phyloP scores from a whole-genome alignment of 2,329 filamentous ascomycete genomes.

The Aspergillus sp. region DNA sequence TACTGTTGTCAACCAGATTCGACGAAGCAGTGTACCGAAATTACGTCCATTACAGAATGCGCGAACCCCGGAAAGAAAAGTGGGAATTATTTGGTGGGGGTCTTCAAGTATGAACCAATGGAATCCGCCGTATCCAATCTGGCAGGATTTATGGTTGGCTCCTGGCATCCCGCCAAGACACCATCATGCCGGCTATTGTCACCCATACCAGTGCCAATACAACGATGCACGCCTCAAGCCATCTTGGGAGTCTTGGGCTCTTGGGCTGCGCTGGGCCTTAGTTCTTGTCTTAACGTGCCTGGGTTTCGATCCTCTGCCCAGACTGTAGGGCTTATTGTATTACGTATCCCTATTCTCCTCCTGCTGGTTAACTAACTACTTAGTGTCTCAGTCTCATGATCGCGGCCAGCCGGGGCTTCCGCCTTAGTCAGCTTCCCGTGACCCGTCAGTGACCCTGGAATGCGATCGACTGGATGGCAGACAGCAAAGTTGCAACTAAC shows the following conservation, averaged over 20 bases:
- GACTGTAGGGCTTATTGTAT: background rate
- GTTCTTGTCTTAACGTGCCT: background rate
- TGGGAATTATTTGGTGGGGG: background rate
- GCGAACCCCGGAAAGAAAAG: constrained; percentile 6
- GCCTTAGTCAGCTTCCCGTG: constrained; percentile 4
- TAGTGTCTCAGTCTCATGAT: background rate
- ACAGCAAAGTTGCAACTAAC: no score
- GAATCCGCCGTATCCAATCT: no score
- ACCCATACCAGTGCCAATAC: background rate
- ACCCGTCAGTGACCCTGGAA: background rate
- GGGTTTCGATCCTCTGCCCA: background rate
- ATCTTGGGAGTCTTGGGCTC: background rate
- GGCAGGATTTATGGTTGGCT: constrained; percentile 12
- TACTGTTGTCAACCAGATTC: background rate
- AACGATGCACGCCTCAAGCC: background rate
- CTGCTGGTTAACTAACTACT: background rate
- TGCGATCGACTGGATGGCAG: background rate
- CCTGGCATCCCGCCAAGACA: background rate
- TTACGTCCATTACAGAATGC: background rate
- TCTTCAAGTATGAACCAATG: constrained; percentile 2
- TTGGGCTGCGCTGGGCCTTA: background rate
- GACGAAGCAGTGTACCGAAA: background rate
- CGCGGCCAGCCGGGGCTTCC: background rate
- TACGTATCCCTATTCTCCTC: background rate
- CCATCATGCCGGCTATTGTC: no score